Conservation (phyloP, 139 green algal genomes). For the Yamagishiella unicocca region DNA sequence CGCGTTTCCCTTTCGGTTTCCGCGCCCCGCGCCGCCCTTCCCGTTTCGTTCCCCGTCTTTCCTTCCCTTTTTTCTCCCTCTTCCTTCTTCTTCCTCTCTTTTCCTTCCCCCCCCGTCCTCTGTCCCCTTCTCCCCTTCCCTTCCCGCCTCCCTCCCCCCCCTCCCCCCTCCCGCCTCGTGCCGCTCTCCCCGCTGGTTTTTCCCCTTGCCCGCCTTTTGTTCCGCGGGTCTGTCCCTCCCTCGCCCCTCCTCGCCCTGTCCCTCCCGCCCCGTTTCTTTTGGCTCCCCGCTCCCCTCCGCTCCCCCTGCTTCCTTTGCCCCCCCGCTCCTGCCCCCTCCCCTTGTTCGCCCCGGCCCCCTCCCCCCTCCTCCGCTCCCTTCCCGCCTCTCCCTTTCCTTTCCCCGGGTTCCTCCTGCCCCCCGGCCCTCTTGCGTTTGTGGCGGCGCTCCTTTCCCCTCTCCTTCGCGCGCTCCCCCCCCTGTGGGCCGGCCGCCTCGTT, state of each 20-base stretch:
- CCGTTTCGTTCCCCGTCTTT: not conserved
- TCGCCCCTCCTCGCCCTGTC: not conserved
- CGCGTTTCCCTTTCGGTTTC: not conserved
- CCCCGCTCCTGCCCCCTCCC: not conserved
- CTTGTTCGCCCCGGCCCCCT: not conserved
- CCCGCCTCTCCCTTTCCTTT: not conserved
- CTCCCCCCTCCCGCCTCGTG: not conserved
- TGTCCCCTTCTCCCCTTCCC: not conserved
- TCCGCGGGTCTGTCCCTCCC: not conserved
- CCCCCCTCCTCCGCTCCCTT: not conserved
- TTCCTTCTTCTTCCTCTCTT: not conserved
- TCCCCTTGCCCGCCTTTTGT: not conserved
- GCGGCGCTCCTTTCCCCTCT: not conserved
- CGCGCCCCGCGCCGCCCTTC: not conserved
- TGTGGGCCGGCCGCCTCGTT: not conserved
- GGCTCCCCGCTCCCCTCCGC: not conserved
- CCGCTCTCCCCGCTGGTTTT: not conserved
- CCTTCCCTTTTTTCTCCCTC: not conserved
- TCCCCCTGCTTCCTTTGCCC: not conserved
- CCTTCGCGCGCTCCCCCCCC: too few species aligned
- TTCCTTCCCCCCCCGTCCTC: not conserved
- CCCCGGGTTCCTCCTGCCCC: not conserved
- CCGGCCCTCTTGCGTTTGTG: not conserved
- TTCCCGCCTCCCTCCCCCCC: not conserved
- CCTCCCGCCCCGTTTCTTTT: not conserved